Evolutionary conservation across 75 land plant species (phyloP).

Genomic region (Pinus tabuliformis): DNA sequence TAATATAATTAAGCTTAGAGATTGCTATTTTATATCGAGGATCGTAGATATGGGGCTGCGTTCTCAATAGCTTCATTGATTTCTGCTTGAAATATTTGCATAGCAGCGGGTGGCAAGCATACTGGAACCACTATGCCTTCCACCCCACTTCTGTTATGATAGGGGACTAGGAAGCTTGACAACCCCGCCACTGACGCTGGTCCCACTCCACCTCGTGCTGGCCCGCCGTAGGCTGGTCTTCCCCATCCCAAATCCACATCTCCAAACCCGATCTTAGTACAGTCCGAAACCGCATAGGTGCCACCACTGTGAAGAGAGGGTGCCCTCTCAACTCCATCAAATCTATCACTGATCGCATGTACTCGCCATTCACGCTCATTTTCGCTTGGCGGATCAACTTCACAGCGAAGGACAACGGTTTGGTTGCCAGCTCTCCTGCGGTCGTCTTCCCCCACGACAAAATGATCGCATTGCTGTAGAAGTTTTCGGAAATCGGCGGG

Average conservation of each 20-base stretch:
- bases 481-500: slow-evolving; percentile 26
- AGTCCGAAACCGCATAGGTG: slow-evolving; percentile 37
- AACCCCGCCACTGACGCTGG: not conserved
- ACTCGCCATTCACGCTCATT: slow-evolving; percentile 37
- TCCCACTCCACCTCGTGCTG: slow-evolving; percentile 5
- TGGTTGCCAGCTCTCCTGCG: slow-evolving; percentile 33
- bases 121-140: slow-evolving; percentile 28
- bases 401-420: slow-evolving; percentile 52
- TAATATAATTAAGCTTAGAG: too few relatives aligned
- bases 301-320: slow-evolving; percentile 18
- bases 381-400: slow-evolving; percentile 57
- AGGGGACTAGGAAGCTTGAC: not conserved
- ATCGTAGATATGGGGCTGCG: too few relatives aligned
- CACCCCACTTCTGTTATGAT: slow-evolving; percentile 11
- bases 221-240: slow-evolving; percentile 17
- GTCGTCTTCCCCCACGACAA: slow-evolving; percentile 45
- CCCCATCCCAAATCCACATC: slow-evolving; percentile 52
- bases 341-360: slow-evolving; percentile 61
- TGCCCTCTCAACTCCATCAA: slow-evolving; percentile 37
- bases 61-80: not conserved
- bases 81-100: slow-evolving; percentile 29
- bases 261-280: slow-evolving; percentile 17
- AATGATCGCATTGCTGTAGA: slow-evolving; percentile 30
- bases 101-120: slow-evolving; percentile 29
- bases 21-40: too few relatives aligned